phyloP scores from a whole-genome alignment of 2,329 filamentous ascomycete genomes.

The Neospermospora avenae region DNA sequence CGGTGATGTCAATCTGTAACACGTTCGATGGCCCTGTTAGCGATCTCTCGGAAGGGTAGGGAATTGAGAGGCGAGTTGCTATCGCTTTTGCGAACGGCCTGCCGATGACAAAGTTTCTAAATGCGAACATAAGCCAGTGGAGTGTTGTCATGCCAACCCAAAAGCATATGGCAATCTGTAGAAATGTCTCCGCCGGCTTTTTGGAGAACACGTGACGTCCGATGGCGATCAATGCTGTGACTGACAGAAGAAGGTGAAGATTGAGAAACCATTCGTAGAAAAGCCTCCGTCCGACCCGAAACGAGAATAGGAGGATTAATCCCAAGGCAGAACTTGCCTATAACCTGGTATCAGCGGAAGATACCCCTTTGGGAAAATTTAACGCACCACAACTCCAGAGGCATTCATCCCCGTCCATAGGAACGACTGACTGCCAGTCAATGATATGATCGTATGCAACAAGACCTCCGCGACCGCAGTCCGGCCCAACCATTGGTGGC shows the following conservation, averaged over 20 bases:
- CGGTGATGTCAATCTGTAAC: constrained; percentile 13
- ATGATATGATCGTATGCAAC: constrained; percentile 9
- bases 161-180: constrained; percentile 12
- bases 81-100: constrained; percentile 11
- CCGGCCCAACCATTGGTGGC: constrained; percentile 11
- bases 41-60: background rate
- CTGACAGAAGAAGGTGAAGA: constrained; percentile 10
- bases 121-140: constrained; percentile 14
- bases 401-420: constrained; percentile 3
- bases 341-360: background rate
- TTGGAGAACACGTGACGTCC: constrained; percentile 9
- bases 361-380: background rate
- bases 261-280: constrained; percentile 19
- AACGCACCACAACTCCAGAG: constrained; percentile 8
- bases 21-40: constrained; percentile 7
- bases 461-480: constrained; percentile 7
- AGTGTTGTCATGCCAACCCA: constrained; percentile 1
- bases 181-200: constrained; percentile 11
- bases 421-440: constrained; percentile 3
- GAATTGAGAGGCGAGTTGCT: constrained; percentile 7
- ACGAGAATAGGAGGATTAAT: constrained; percentile 11
- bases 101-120: constrained; percentile 14
- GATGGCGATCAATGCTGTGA: constrained; percentile 4
- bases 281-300: background rate
- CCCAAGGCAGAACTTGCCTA: constrained; percentile 9